phyloP scores from a whole-genome alignment of 805 yeast genomes.

The Starmerella roubikii region DNA sequence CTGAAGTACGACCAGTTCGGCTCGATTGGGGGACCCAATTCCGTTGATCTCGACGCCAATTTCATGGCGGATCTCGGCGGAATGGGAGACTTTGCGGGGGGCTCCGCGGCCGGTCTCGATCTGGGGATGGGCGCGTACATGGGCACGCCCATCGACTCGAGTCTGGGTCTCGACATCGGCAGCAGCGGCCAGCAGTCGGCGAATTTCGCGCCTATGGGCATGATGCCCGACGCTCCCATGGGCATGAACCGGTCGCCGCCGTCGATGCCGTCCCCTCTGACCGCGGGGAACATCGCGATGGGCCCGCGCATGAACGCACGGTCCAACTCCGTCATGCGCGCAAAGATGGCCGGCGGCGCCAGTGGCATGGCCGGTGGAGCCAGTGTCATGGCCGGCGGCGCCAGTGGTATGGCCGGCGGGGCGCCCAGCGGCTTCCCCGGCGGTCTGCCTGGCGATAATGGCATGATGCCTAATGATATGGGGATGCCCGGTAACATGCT shows the following conservation, averaged over 20 bases:
- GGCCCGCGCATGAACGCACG: not conserved
- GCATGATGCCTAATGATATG: too few relatives aligned
- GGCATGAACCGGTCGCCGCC: conserved; percentile 1
- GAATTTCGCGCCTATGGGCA: not conserved
- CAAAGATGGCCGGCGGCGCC: not conserved
- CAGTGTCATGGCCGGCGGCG: too few relatives aligned
- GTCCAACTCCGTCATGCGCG: not conserved
- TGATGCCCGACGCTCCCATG: not conserved
- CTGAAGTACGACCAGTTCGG: conserved; percentile 10
- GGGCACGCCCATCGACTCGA: not conserved
- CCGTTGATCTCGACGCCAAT: not conserved
- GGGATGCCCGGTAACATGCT: too few relatives aligned
- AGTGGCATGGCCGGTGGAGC: not conserved
- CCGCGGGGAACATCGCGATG: not conserved
- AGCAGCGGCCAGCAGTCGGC: not conserved
- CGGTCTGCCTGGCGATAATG: too few relatives aligned
- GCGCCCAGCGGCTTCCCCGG: too few relatives aligned
- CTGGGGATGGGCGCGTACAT: not conserved
- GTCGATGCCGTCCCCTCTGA: too few relatives aligned
- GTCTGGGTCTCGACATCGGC: not conserved
- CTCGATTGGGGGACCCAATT: not conserved
- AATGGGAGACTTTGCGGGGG: not conserved
- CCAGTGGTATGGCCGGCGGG: too few relatives aligned
- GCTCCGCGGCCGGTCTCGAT: not conserved
- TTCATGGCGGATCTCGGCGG: conserved; percentile 3